Base-by-base conservation (phyloP, 495 filamentous ascomycete genomes). In the Penicillium soppii region DNA sequence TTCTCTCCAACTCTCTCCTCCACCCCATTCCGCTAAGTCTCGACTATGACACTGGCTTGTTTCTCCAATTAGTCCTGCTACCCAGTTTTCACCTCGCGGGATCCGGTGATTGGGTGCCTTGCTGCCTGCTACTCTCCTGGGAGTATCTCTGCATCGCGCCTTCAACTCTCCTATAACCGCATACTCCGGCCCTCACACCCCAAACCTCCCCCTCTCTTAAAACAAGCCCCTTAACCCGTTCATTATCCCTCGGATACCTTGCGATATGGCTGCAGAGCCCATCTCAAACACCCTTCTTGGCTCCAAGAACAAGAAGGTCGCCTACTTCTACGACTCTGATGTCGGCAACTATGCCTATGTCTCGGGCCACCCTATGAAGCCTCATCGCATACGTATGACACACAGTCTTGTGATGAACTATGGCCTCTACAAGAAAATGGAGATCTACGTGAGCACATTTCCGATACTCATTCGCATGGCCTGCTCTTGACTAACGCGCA, bases 361-460 rank as follows among this genome's bases (percentile, higher is more conserved):
- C 53, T 91, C 94, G 16, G 94, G 94, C 21, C 94, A 99, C 75
- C 94, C 94, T 15, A 99, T 99, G 94, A 99, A 99, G 76, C 94
- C 94, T 13, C 94, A 98, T 75, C 86, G 94, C 38, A 97, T 99
- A 70, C 84, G 94, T 56, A 86, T 99, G 80, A 90, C 94, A 33
- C 94, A 99, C 75, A 91, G 86, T 57, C 70, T 99, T 68, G 92
- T 99, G 47, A 97, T 99, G 94, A 97, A 99, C 70, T 97, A 97
- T 73, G 88, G 89, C 20, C 81, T 97, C 0, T 99, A 97, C 73
- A 95, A 95, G 72, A 95, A 95, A 65, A 95, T 99, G 85, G 94
- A 99, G 61, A 96, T 99, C 15, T 99, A 97, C 60, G 92, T 96
- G 73, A 77, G 88, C 81, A n/a, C 33, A 23, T 7, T 25, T 17